Conservation (phyloP, 148 eudicot genomes). For the Rhododendron henanense region DNA sequence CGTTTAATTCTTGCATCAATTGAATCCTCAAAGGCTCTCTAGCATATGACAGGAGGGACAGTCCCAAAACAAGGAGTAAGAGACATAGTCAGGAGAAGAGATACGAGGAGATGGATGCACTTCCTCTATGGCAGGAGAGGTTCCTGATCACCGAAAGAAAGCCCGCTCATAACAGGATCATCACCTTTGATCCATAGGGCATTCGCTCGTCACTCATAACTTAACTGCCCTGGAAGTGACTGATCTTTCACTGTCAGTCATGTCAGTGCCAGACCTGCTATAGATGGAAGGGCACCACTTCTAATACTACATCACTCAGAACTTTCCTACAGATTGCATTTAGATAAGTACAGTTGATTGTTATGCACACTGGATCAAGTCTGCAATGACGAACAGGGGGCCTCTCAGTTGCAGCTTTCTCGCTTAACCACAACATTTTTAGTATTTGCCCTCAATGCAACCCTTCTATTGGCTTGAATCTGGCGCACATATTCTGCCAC, state of each 20-base stretch:
- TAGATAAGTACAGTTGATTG: not conserved
- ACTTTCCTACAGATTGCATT: not conserved
- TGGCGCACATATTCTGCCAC: conserved; percentile 41
- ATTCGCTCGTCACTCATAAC: not conserved
- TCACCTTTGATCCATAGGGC: not conserved
- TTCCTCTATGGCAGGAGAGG: not conserved
- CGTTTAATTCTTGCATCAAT: not conserved
- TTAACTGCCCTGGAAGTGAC: not conserved
- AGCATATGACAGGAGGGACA: not conserved
- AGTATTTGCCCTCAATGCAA: conserved; percentile 23
- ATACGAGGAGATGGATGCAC: not conserved
- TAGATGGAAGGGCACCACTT: not conserved
- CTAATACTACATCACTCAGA: not conserved
- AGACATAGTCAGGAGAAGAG: not conserved
- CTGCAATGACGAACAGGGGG: not conserved
- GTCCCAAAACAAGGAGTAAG: not conserved
- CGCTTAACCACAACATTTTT: conserved; percentile 20
- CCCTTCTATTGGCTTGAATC: conserved; percentile 44
- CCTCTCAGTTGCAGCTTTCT: conserved; percentile 21
- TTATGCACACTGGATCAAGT: not conserved
- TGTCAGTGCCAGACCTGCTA: not conserved
- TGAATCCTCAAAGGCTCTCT: not conserved
- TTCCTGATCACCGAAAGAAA: not conserved
- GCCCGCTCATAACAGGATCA: not conserved
- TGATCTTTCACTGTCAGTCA: not conserved